Evolutionary conservation across 2,329 filamentous ascomycete species (phyloP), one percentile per base, ranked within the genome.

Genomic region (Monosporascus cannonballus): DNA sequence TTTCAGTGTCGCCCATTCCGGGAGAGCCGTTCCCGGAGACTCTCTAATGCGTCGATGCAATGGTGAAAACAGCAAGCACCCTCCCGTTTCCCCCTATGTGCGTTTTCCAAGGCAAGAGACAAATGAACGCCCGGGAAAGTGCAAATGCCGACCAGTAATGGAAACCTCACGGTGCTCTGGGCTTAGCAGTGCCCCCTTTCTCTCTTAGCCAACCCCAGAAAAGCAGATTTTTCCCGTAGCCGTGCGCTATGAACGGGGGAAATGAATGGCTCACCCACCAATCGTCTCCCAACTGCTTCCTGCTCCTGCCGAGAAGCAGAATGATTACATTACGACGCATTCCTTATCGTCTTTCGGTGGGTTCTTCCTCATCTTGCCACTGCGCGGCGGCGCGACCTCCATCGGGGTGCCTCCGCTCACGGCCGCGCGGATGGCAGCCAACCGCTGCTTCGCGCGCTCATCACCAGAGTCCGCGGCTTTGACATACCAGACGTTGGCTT

Each of bases 401-500:
- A 81, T 82, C 0, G 79, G 76, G 1, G 69, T 77, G 6, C 78
- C 78, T 24, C 79, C 80, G 58, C 76, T 81, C 30, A 92, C 88
- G 11, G 94, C 93, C 8, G 89, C 87, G 56, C 88, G 83, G 56
- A 99, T 99, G 41, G 91, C 89, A 20, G 87, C 84, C 50, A 99
- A 78, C 25, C 94, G 83, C 64, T 94, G 87, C 69, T 87, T 93
- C 49, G 94, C 94, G 53, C 91, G 84, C 63, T 94, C 89, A 64
- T 97, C 92, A 47, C 93, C 94, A 48, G 90, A 83, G 60, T 96
- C 93, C 17, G 94, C 93, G 5, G 94, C 94, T 70, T 89, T 90
- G 61, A 99, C 93, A 68, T 99, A 99, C 93, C 92, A 97, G 34
- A 96, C 89, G 65, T 99, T 99, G 61, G 94, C 93, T 70, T 96